phyloP scores from a whole-genome alignment of 805 yeast genomes.

The Brettanomyces nanus region DNA sequence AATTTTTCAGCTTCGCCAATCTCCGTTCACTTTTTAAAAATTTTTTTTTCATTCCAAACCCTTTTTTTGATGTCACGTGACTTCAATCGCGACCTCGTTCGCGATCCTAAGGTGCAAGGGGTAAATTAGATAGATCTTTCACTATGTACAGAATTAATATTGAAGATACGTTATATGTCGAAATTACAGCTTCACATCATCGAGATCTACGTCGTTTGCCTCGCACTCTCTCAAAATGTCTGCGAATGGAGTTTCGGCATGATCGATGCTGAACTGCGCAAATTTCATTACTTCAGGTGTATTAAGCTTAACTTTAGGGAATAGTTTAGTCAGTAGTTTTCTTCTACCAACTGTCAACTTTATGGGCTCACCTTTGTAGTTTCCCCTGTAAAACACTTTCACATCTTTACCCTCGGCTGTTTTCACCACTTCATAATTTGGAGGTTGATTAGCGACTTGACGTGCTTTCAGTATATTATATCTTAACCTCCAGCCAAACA shows the following conservation, averaged over 20 bases:
- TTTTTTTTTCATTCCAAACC: too few relatives aligned
- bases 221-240: conserved; percentile 46
- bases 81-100: too few relatives aligned
- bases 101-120: too few relatives aligned
- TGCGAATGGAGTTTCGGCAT: conserved; percentile 36
- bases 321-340: conserved; percentile 47
- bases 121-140: too few relatives aligned
- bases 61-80: too few relatives aligned
- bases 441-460: conserved; percentile 32
- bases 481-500: conserved; percentile 85
- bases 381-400: conserved; percentile 43
- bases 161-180: too few relatives aligned
- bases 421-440: conserved; percentile 24
- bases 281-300: conserved; percentile 36
- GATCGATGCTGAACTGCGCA: conserved; percentile 37
- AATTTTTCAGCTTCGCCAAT: too few relatives aligned
- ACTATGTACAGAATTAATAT: too few relatives aligned
- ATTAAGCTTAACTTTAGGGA: conserved; percentile 37
- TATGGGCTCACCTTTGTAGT: conserved; percentile 32
- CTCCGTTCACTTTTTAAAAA: too few relatives aligned
- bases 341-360: conserved; percentile 58
- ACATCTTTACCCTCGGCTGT: conserved; percentile 18
- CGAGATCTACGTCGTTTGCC: conserved; percentile 31
- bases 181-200: too few relatives aligned
- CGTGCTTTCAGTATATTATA: conserved; percentile 54